A percentile compares a stretch with the other conserved stretches of the same genome.
Conservation (phyloP, 495 filamentous ascomycete genomes). For the Penicillium canariense region DNA sequence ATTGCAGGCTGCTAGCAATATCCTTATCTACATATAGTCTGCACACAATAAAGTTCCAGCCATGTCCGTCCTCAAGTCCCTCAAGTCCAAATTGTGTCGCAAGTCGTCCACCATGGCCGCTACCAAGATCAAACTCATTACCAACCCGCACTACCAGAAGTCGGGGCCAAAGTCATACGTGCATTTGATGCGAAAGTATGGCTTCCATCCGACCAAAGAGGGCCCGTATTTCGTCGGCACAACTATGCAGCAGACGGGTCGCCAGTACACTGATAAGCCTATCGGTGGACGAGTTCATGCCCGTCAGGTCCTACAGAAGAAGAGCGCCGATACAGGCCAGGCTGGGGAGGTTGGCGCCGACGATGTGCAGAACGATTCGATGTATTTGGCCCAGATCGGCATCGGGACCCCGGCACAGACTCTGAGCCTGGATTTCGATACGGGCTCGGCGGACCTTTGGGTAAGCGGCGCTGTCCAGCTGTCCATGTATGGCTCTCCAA, state of each 20-base stretch:
- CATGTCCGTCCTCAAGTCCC: constrained; percentile 18
- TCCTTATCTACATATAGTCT: not conserved
- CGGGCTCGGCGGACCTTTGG: constrained; percentile 76
- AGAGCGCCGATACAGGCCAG: constrained; percentile 33
- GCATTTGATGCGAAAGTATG: constrained; percentile 65
- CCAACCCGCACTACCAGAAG: constrained; percentile 62
- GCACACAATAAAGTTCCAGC: not conserved
- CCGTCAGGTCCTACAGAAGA: constrained; percentile 52
- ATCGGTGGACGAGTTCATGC: constrained; percentile 47
- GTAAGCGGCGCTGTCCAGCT: constrained; percentile 40
- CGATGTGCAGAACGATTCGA: constrained; percentile 70
- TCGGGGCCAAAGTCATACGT: constrained; percentile 74
- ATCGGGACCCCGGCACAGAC: constrained; percentile 71
- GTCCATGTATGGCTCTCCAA: not conserved
- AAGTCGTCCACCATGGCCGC: constrained; percentile 32
- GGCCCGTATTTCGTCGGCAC: constrained; percentile 61
- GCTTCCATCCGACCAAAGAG: constrained; percentile 64
- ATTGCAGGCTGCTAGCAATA: too few relatives aligned
- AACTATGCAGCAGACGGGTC: constrained; percentile 45
- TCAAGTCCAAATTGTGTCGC: constrained; percentile 14
- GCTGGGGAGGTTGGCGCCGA: constrained; percentile 62
- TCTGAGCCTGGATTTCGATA: constrained; percentile 71
- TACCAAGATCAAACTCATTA: constrained; percentile 44
- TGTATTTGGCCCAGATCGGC: constrained; percentile 64
- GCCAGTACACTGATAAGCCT: constrained; percentile 37